Percentiles rank a stretch among this genome's conserved stretches.
Evolutionary conservation across 2,329 filamentous ascomycete species (phyloP).

Genomic region (Aspergillus sp.): DNA sequence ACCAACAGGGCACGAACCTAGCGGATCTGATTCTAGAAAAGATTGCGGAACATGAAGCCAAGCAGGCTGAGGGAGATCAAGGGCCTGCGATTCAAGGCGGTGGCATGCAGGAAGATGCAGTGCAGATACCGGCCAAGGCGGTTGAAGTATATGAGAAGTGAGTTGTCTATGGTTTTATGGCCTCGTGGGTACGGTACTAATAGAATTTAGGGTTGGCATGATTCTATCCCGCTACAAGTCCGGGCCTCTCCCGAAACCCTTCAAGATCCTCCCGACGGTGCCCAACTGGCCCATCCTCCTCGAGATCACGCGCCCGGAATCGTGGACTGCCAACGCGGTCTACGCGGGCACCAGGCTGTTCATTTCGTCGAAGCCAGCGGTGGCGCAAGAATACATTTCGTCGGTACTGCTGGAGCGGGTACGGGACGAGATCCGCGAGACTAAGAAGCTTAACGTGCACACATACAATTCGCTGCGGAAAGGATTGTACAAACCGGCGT

Average conservation of each 20-base stretch:
- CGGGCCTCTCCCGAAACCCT: slow-evolving; percentile 92
- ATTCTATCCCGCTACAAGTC: slow-evolving; percentile 90
- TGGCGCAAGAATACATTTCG: slow-evolving; percentile 77
- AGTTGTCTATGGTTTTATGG: slow-evolving; percentile 9
- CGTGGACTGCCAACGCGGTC: slow-evolving; percentile 69
- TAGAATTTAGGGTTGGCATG: slow-evolving; percentile 59
- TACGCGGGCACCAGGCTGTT: slow-evolving; percentile 91
- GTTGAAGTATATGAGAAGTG: slow-evolving; percentile 89
- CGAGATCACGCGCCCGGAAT: slow-evolving; percentile 70
- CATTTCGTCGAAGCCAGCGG: slow-evolving; percentile 69
- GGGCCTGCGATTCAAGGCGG: slow-evolving; percentile 42
- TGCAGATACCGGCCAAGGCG: slow-evolving; percentile 82
- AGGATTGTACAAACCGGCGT: slow-evolving; percentile 81
- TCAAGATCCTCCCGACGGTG: slow-evolving; percentile 90
- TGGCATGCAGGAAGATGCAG: slow-evolving; percentile 63
- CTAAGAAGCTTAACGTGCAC: slow-evolving; percentile 90
- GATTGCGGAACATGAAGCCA: slow-evolving; percentile 83
- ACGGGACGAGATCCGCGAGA: slow-evolving; percentile 89
- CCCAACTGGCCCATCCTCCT: slow-evolving; percentile 88
- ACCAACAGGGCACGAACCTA: slow-evolving; percentile 60
- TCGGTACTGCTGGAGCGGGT: slow-evolving; percentile 81
- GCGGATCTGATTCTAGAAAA: slow-evolving; percentile 90
- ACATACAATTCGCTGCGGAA: slow-evolving; percentile 93
- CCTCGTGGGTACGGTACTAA: slow-evolving; percentile 9
- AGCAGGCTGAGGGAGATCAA: slow-evolving; percentile 38